Conservation (phyloP, 192 early-diverging fungal species). For the Allomyces macrogynus region DNA sequence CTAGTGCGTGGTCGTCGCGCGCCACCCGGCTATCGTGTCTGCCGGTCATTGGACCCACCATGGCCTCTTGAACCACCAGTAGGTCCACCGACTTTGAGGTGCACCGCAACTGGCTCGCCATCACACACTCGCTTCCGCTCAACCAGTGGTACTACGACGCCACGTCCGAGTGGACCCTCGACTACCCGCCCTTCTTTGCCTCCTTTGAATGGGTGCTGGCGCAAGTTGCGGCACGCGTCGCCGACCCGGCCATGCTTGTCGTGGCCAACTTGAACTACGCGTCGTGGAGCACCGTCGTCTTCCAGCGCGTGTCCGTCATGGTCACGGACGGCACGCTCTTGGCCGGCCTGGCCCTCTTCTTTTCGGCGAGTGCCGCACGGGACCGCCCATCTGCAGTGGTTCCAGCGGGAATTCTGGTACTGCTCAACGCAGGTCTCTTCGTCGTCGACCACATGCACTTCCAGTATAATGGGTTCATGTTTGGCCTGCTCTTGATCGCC, state of each 20-base stretch:
- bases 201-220: slow-evolving; percentile 75
- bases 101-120: slow-evolving; percentile 91
- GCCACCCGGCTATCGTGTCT: not conserved
- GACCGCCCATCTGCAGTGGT: slow-evolving; percentile 3
- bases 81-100: slow-evolving; percentile 98
- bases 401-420: slow-evolving; percentile 26
- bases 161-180: slow-evolving; percentile 78
- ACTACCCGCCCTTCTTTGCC: slow-evolving; percentile 97
- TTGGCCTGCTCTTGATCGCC: slow-evolving; percentile 66
- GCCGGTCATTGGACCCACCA: slow-evolving; percentile 1
- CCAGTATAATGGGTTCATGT: slow-evolving; percentile 90
- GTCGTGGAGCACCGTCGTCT: slow-evolving; percentile 42
- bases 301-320: slow-evolving; percentile 69
- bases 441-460: slow-evolving; percentile 87
- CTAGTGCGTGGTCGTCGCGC: slow-evolving; percentile 25
- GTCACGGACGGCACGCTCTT: slow-evolving; percentile 34
- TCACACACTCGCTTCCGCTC: slow-evolving; percentile 67
- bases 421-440: slow-evolving; percentile 47
- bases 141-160: slow-evolving; percentile 69
- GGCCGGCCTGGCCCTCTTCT: slow-evolving; percentile 34
- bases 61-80: slow-evolving; percentile 9
- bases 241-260: slow-evolving; percentile 56
- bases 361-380: not conserved
- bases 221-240: slow-evolving; percentile 19
- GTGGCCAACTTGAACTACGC: slow-evolving; percentile 47